Percentiles rank a stretch among this genome's conserved stretches.
These are phyloP conservation scores for Plasmodium relictum DNA, from an alignment of 169 alveolate genomes.

Conservation along the genomic window DNA sequence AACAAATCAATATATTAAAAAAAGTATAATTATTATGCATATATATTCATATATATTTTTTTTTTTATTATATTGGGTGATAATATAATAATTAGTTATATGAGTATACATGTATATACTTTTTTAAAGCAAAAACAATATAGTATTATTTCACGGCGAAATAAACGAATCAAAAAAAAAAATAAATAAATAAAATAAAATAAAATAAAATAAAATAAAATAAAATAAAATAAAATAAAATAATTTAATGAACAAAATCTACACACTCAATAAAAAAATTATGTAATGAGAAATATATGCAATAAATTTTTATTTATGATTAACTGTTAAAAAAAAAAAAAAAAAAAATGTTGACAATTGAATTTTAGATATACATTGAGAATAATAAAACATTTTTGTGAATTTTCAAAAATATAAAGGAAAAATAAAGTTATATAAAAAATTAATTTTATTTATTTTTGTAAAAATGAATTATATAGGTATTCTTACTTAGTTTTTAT, in stretches of 20 bases:
- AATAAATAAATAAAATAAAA: background rate
- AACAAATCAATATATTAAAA: no score
- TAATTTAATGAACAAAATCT: slow-evolving; percentile 1
- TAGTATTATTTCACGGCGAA: no score
- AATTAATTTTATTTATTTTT: background rate
- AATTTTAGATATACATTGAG: background rate
- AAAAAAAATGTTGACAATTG: background rate
- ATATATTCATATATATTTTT: slow-evolving; percentile 11
- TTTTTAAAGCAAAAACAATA: slow-evolving; percentile 2
- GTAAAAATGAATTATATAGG: background rate
- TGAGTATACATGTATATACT: background rate
- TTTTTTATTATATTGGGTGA: background rate
- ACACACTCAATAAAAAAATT: slow-evolving; percentile 4
- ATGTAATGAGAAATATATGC: background rate
- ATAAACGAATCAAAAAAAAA: background rate
- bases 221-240: background rate
- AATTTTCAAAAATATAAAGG: background rate
- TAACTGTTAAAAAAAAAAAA: background rate
- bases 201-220: background rate
- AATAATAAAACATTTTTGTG: background rate
- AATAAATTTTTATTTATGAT: background rate
- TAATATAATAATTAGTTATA: no score
- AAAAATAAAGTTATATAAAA: background rate
- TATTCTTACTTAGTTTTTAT: slow-evolving; percentile 3
- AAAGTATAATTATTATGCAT: background rate